Percentiles rank a stretch among this genome's conserved stretches.
These are phyloP conservation scores for Ocimum tenuiflorum DNA, from an alignment of 257 asterid species.

Conservation along the genomic window DNA sequence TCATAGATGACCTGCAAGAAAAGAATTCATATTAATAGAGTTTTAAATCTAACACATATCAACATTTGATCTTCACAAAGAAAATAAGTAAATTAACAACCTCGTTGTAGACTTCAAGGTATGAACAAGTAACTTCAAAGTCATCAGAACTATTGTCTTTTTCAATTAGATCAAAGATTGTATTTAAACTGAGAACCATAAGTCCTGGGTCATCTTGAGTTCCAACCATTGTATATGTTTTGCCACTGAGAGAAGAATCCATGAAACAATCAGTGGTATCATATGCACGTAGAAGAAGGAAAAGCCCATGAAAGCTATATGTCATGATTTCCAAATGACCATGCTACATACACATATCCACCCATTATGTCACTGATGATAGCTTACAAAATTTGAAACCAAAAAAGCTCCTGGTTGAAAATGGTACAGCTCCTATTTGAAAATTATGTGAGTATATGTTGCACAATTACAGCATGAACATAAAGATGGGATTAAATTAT, in stretches of 20 bases:
- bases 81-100: slow-evolving; percentile 31
- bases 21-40: slow-evolving; percentile 18
- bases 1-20: slow-evolving; percentile 78
- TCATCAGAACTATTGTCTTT: slow-evolving; percentile 57
- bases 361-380: not conserved
- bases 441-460: not conserved
- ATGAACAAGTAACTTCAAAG: slow-evolving; percentile 80
- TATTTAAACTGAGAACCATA: slow-evolving; percentile 90
- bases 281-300: not conserved
- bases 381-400: not conserved
- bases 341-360: not conserved
- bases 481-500: not conserved
- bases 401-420: not conserved
- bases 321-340: not conserved
- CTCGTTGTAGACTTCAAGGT: slow-evolving; percentile 98
- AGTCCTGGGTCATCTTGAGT: slow-evolving; percentile 87
- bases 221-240: slow-evolving; percentile 96
- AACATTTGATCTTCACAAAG: not conserved
- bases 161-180: slow-evolving; percentile 71
- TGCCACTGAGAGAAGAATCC: slow-evolving; percentile 52
- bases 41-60: not conserved
- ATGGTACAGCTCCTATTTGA: not conserved
- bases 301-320: too few species aligned
- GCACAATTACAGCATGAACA: not conserved
- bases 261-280: slow-evolving; percentile 6